Evolutionary conservation across 1,139 yeast genomes (phyloP), one percentile per base, ranked within the genome.

Genomic region (Magnusiomyces ingens): DNA sequence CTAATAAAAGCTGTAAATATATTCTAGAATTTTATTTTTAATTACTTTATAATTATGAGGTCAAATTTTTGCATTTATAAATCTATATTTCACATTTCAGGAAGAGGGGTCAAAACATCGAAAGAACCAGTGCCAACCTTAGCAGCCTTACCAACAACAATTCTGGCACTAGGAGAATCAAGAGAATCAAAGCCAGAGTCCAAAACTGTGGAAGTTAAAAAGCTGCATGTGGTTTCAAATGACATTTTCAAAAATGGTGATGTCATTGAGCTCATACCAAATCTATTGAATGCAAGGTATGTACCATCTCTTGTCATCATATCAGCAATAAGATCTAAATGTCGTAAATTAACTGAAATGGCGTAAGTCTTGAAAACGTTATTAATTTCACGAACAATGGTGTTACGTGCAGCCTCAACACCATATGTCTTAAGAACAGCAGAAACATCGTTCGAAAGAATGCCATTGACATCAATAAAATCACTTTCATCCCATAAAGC

Each of bases 291-390:
- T 29, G 99, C 96, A 69, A 93, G 75, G 69, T 91, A 94, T 2
- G 94, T 81, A 65, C 99, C 99, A 73, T 93, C 98, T 70, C 99
- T 82, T 3, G 99, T 94, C 99, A 94, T 94, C 91, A 89, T 88
- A 71, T 94, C 99, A 59, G 96, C 99, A 71, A 94, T 85, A 69
- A 94, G 80, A 68, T 93, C 98, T 74, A 94, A 81, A 75, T 94
- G 99, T 71, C 99, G 90, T 52, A 82, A 75, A 57, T 95, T 87
- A 59, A 94, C 99, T 59, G 91, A 76, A 68, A 94, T 94, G 64
- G 98, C 99, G 71, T 93, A 93, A 55, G 95, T 91, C 61, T 89
- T 89, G 81, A 94, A 94, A 65, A 94, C 99, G 64, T 89, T 85
- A 72, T 89, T 86, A 69, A 94, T 88, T 78, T 94, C 99, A 64